Evolutionary conservation across 768 basidiomycete species (phyloP), one percentile per base, ranked within the genome.

Genomic region (Boletus sp.): DNA sequence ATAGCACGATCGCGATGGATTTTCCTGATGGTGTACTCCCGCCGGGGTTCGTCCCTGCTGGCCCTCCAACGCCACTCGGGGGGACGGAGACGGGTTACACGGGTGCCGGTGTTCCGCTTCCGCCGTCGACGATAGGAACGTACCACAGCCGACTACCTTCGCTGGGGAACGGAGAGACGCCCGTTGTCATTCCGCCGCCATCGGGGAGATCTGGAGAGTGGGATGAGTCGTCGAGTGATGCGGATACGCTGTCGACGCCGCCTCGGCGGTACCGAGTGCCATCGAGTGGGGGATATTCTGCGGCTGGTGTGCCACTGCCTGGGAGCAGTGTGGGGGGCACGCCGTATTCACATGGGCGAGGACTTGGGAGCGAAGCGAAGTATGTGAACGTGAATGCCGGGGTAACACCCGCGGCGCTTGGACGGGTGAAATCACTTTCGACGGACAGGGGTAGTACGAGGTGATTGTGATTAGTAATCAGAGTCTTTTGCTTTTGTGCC

Each of bases 171-270:
- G 24, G 24, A 3, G 53, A 49, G 15, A 58, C 64, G 1, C 58
- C 68, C 2, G 67, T 57, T 18, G 69, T 72, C 0, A 71, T 72
- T 5, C 73, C 71, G 3, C 67, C 72, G 10, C 71, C 69, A 3
- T 65, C 63, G 12, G 67, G 56, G 29, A 52, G 58, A 18, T 53
- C 47, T 10, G 62, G 42, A 4, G 71, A 73, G 20, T 65, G 71
- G 12, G 71, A 71, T 20, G 67, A 65, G 0, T 70, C 67, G 9
- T 71, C 70, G 45, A 73, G 70, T 24, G 74, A 76, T 11, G 60
- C 58, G 12, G 73, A 76, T 54, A 71, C 77, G 50, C 57, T 73
- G 52, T 67, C 74, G 12, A 76, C 75, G 32, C 75, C 75, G 0
- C 54, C 60, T 18, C 24, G 57, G 49, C 63, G 68, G 20, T 71